phyloP scores from a whole-genome alignment of 1,284 basidiomycete genomes.

The Ceratobasidium sp. region DNA sequence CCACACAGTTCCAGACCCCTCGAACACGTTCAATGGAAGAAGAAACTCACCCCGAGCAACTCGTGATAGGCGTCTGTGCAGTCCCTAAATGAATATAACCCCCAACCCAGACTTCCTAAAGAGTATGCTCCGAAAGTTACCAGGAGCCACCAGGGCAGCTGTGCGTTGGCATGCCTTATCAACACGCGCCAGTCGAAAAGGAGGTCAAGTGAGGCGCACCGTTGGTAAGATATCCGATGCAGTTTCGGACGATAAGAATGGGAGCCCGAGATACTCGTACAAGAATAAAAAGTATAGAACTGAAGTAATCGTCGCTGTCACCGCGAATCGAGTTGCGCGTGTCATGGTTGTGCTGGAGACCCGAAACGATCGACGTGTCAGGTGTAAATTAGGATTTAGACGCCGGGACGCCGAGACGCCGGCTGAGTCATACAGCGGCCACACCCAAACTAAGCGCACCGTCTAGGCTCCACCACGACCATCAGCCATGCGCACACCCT shows the following conservation, averaged over 20 bases:
- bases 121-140: constrained; percentile 82
- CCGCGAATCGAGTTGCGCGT: constrained; percentile 67
- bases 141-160: constrained; percentile 84
- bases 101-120: constrained; percentile 77
- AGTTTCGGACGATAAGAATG: constrained; percentile 65
- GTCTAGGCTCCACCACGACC: no score
- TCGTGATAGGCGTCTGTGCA: constrained; percentile 82
- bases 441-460: no score
- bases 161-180: neutral
- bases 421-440: no score
- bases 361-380: neutral
- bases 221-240: constrained; percentile 63
- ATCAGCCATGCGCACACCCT: neutral
- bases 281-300: constrained; percentile 69
- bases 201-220: neutral
- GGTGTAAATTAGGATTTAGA: neutral
- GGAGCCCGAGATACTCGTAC: constrained; percentile 68
- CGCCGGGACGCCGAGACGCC: neutral
- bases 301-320: constrained; percentile 61
- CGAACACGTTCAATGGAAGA: neutral
- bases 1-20: neutral
- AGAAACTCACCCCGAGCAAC: constrained; percentile 67
- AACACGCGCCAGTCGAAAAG: no score
- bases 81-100: constrained; percentile 76
- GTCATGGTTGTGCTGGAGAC: constrained; percentile 62